A percentile compares a stretch with the other conserved stretches of the same genome.
phyloP scores from a whole-genome alignment of 2,329 filamentous ascomycete genomes.

The Hortaea werneckii region DNA sequence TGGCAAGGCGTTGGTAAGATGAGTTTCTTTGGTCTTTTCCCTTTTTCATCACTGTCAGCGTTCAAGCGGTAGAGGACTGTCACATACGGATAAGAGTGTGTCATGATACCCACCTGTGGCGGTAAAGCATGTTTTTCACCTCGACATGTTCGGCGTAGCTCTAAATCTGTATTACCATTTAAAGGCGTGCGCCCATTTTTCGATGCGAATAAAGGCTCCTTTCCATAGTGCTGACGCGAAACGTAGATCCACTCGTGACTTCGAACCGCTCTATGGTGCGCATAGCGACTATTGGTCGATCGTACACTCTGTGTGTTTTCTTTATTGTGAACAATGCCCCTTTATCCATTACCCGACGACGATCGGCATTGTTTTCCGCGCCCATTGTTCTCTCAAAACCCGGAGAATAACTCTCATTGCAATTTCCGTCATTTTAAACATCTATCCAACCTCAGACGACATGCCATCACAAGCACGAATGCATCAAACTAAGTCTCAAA shows the following conservation, averaged over 20 bases:
- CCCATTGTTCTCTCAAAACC: too few species aligned
- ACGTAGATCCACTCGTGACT: too few species aligned
- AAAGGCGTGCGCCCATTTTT: too few species aligned
- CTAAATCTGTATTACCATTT: not conserved
- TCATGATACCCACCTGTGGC: conserved; percentile 7
- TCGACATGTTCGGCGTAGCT: not conserved
- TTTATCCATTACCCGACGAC: not conserved
- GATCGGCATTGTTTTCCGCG: too few species aligned
- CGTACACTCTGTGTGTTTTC: not conserved
- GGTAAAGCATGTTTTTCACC: not conserved
- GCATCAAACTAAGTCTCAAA: too few species aligned
- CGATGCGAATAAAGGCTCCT: too few species aligned
- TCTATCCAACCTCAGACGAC: not conserved
- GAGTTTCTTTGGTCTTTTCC: not conserved
- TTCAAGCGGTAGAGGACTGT: conserved; percentile 13
- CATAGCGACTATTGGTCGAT: not conserved
- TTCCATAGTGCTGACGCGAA: too few species aligned
- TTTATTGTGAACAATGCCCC: not conserved
- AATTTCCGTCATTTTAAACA: too few species aligned
- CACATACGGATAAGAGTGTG: conserved; percentile 25
- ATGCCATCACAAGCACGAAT: not conserved
- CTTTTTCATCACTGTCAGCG: not conserved
- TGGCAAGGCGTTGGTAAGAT: conserved; percentile 1
- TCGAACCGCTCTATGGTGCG: not conserved
- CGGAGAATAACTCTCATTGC: too few species aligned